phyloP scores from a whole-genome alignment of 2,329 filamentous ascomycete genomes.

The Sporothrix globosa region DNA sequence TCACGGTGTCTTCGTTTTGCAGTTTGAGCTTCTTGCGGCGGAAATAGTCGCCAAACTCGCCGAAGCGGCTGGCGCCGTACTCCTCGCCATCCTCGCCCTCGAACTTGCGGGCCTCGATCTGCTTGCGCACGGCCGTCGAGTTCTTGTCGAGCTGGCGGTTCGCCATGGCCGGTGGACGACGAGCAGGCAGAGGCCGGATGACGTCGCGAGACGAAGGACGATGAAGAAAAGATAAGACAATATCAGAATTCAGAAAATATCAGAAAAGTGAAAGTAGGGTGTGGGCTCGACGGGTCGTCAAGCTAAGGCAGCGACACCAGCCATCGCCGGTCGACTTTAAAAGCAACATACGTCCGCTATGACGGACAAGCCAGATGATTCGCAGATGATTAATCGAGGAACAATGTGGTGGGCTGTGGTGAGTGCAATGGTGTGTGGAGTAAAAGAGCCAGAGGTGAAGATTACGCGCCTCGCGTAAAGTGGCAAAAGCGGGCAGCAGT shows the following conservation, averaged over 20 bases:
- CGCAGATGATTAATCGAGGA: background rate
- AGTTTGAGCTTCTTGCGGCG: conserved; percentile 95
- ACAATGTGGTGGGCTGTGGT: background rate
- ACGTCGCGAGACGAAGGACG: background rate
- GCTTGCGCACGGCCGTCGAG: conserved; percentile 63
- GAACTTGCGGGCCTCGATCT: conserved; percentile 70
- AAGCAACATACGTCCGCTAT: conserved; percentile 19
- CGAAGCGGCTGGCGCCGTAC: conserved; percentile 83
- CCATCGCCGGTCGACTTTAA: conserved; percentile 18
- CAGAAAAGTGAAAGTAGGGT: background rate
- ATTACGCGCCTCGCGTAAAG: conserved; percentile 33
- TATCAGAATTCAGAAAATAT: background rate
- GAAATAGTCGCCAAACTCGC: conserved; percentile 90
- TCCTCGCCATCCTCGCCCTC: conserved; percentile 84
- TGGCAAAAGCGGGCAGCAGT: conserved; percentile 27
- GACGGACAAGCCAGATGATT: background rate
- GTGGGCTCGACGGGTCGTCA: background rate
- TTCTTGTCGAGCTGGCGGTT: conserved; percentile 63
- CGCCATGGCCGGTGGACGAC: conserved; percentile 53
- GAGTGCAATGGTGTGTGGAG: conserved; percentile 10
- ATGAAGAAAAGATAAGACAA: background rate
- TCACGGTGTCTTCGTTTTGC: conserved; percentile 86
- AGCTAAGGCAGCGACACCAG: conserved; percentile 10
- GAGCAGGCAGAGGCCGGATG: background rate
- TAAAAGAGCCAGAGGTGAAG: conserved; percentile 12